These are phyloP conservation scores for Phaffomyces opuntiae DNA, from an alignment of 805 yeast genomes.

Conservation along the genomic window DNA sequence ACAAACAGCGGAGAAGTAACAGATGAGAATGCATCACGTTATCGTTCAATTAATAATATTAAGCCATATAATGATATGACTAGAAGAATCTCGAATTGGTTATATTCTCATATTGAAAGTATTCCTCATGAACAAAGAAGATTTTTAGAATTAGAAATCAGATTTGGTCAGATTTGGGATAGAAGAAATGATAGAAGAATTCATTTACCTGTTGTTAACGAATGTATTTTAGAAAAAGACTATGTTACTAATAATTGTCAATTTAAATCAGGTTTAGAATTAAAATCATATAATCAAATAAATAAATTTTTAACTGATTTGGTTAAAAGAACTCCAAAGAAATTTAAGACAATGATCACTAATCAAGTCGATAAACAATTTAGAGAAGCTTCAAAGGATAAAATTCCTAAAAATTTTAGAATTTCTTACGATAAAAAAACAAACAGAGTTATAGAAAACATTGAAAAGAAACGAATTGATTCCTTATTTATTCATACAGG, in stretches of 20 bases:
- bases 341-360: constrained; percentile 54
- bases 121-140: constrained; percentile 47
- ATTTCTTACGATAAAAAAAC: constrained; percentile 64
- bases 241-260: constrained; percentile 46
- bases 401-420: constrained; percentile 57
- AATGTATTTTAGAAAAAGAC: constrained; percentile 43
- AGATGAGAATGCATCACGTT: constrained; percentile 1
- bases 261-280: constrained; percentile 62
- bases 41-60: constrained; percentile 53
- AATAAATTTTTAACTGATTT: constrained; percentile 48
- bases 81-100: constrained; percentile 81
- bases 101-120: constrained; percentile 71
- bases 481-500: constrained; percentile 71
- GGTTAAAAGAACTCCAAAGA: constrained; percentile 42
- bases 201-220: constrained; percentile 60
- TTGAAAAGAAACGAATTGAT: constrained; percentile 68
- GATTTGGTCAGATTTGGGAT: constrained; percentile 65
- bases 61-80: constrained; percentile 77
- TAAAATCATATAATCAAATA: constrained; percentile 51
- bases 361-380: constrained; percentile 59
- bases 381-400: constrained; percentile 55
- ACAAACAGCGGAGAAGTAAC: not conserved
- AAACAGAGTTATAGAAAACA: constrained; percentile 58
- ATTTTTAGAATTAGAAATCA: constrained; percentile 65
- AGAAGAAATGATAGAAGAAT: constrained; percentile 56